phyloP scores from a whole-genome alignment of 2,329 filamentous ascomycete species.

The Pseudogymnoascus sp. region DNA sequence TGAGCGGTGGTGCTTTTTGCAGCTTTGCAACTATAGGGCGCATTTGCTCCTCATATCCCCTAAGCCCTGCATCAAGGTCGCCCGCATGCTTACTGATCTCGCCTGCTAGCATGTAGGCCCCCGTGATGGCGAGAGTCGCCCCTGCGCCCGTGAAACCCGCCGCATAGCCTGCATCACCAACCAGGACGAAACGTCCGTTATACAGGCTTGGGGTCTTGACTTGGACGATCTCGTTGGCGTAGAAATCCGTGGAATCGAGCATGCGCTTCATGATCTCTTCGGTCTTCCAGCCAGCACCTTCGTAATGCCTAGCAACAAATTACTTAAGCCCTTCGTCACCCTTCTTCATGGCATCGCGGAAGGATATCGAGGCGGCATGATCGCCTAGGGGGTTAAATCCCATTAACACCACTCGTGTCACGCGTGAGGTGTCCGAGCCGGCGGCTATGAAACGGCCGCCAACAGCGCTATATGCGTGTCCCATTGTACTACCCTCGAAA shows the following conservation, averaged over 20 bases:
- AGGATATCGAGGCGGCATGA: conserved; percentile 24
- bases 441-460: conserved; percentile 33
- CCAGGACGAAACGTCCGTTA: conserved; percentile 11
- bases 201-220: conserved; percentile 33
- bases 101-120: conserved; percentile 40
- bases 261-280: conserved; percentile 32
- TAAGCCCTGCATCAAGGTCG: conserved; percentile 28
- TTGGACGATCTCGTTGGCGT: conserved; percentile 31
- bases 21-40: conserved; percentile 23
- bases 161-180: conserved; percentile 31
- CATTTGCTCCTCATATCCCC: conserved; percentile 31
- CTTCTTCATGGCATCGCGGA: conserved; percentile 33
- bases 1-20: conserved; percentile 24
- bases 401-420: conserved; percentile 30
- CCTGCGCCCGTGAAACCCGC: conserved; percentile 35
- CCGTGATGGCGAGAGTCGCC: conserved; percentile 32
- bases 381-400: conserved; percentile 27
- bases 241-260: conserved; percentile 31
- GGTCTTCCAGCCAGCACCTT: conserved; percentile 35
- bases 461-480: conserved; percentile 29
- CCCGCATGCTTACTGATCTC: conserved; percentile 28
- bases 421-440: conserved; percentile 27
- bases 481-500: conserved; percentile 30
- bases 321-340: conserved; percentile 30
- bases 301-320: conserved; percentile 24